Evolutionary conservation across 2,329 filamentous ascomycete species (phyloP), one percentile per base, ranked within the genome.

Genomic region (Aureobasidium lini): DNA sequence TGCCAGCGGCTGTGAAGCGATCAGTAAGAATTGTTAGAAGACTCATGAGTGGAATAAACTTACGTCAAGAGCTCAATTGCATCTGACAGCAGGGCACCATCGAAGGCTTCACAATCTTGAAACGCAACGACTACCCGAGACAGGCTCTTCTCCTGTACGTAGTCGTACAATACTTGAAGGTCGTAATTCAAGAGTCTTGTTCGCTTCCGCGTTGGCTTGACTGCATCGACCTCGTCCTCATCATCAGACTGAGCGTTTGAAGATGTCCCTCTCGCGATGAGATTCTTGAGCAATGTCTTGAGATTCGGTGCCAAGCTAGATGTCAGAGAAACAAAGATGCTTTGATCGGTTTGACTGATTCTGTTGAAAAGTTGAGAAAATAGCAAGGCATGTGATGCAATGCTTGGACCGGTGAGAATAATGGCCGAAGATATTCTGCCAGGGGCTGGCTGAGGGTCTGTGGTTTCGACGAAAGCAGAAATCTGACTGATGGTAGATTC

Each of bases 41-140:
- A 23, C 3, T 23, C 23, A 29, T 32, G 5, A 6, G 23, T 23
- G 34, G 16, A 1, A 5, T 28, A 1, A 28, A 15, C 79, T 50
- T 76, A 88, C 86, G 83, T 81, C 61, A 93, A 79, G 5, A 92
- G 78, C 39, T 80, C 77, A 47, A 93, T 80, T 37, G 90, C 69
- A 60, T 93, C 88, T 1, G 84, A 85, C 11, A 95, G 74, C n/a
- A 94, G 72, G 32, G 76, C 76, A 48, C 83, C 83, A 65, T 92
- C 89, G 68, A 94, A 92, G 0, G 86, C 89, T 72, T 94, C 90
- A 63, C 88, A 90, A 67, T 94, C 89, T 69, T 91, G 86, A 61
- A 94, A 84, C 0, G 87, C 84, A 50, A 95, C 77, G 54, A 90
- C 80, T 9, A 93, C 81, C 64, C 84, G 83, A 42, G 80, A 73